These are phyloP conservation scores for Rehmannia glutinosa DNA, from an alignment of 257 asterid species.

Conservation along the genomic window DNA sequence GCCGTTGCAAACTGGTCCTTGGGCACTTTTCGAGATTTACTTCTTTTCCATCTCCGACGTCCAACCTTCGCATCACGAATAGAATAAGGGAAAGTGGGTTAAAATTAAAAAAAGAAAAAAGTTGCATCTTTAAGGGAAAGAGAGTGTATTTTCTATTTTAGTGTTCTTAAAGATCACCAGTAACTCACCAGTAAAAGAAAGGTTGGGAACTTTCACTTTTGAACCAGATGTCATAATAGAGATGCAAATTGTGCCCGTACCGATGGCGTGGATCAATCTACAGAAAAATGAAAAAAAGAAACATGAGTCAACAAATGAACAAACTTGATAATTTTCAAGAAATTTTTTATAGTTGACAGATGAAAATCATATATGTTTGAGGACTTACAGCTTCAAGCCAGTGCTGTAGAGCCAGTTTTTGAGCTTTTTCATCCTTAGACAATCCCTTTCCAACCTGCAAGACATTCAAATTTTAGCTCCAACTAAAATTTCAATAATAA, in stretches of 20 bases:
- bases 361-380: too few relatives aligned
- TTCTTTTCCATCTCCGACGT: constrained; percentile 94
- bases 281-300: neutral
- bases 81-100: too few relatives aligned
- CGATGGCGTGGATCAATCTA: constrained; percentile 99
- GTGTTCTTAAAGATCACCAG: neutral
- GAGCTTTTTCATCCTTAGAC: constrained; percentile 95
- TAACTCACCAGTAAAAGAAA: constrained; percentile 89
- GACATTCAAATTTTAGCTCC: constrained; percentile 10
- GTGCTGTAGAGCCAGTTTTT: constrained; percentile 81
- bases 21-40: constrained; percentile 76
- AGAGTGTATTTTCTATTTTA: neutral
- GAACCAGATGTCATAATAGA: constrained; percentile 88
- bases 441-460: constrained; percentile 91
- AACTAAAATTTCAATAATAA: neutral
- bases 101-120: neutral
- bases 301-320: neutral
- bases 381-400: constrained; percentile 97
- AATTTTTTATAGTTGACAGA: too few relatives aligned
- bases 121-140: neutral
- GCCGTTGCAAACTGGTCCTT: constrained; percentile 60
- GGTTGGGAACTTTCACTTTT: constrained; percentile 82
- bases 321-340: neutral
- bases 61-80: constrained; percentile 65
- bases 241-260: constrained; percentile 89